Conservation (phyloP, 2,329 filamentous ascomycete species). For the Cercospora sesami region DNA sequence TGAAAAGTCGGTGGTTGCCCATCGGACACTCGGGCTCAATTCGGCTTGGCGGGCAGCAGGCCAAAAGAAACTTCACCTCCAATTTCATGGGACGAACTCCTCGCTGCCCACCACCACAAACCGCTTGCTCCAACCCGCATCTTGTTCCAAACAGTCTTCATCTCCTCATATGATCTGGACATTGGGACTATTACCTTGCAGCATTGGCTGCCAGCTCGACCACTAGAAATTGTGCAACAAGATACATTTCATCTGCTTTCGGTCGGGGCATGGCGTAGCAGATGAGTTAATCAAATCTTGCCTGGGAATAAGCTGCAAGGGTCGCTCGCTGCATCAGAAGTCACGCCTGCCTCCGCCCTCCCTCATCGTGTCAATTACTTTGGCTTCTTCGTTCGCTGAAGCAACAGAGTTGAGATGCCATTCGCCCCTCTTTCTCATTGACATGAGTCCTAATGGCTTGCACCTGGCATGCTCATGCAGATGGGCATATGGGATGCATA, state of each 20-base stretch:
- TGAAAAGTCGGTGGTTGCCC: neutral
- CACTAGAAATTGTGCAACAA: neutral
- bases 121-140: neutral
- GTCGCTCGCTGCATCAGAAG: neutral
- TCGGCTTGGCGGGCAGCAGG: neutral
- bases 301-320: neutral
- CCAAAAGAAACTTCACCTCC: neutral
- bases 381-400: neutral
- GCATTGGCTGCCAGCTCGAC: neutral
- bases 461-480: too few species aligned
- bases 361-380: neutral
- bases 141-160: neutral
- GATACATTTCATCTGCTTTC: neutral
- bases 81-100: neutral
- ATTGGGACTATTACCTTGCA: too few species aligned
- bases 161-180: too few species aligned
- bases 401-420: too few species aligned
- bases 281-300: constrained; percentile 13
- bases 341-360: neutral
- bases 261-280: neutral
- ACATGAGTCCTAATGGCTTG: too few species aligned
- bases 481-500: too few species aligned
- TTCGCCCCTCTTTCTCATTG: too few species aligned
- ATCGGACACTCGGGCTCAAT: neutral
- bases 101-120: neutral